Conservation (phyloP, 768 basidiomycete genomes). For the Plicaturopsis crispa region DNA sequence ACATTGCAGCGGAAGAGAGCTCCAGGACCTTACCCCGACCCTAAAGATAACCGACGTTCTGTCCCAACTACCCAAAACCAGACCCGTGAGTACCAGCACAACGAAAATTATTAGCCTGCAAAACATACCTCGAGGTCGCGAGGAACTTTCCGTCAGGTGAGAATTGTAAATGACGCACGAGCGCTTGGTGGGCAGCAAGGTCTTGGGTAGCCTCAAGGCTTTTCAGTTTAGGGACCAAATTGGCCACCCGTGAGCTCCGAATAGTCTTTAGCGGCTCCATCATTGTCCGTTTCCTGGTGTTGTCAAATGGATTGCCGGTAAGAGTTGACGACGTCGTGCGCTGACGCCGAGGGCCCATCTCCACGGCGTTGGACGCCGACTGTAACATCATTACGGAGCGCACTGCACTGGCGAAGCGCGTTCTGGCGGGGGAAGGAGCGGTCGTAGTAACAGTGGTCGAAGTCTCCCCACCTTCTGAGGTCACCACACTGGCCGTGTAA, state of each 20-base stretch:
- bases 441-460: constrained; percentile 3
- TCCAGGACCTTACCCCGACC: constrained; percentile 39
- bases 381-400: constrained; percentile 30
- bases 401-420: constrained; percentile 27
- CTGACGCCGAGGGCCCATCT: constrained; percentile 19
- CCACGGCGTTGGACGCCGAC: constrained; percentile 11
- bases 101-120: background rate
- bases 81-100: background rate
- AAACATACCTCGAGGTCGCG: constrained; percentile 57
- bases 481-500: background rate
- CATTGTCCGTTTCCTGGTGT: constrained; percentile 18
- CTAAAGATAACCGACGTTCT: constrained; percentile 60
- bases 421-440: constrained; percentile 4
- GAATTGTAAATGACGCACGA: constrained; percentile 70
- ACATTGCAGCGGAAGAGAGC: background rate
- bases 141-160: constrained; percentile 69
- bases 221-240: constrained; percentile 48
- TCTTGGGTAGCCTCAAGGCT: constrained; percentile 50
- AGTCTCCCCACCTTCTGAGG: constrained; percentile 3
- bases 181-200: constrained; percentile 54
- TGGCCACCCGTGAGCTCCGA: constrained; percentile 45
- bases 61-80: constrained; percentile 46
- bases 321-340: constrained; percentile 27
- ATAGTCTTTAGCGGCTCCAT: constrained; percentile 27
- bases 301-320: too few species aligned